Evolutionary conservation across 176 grass and related monocot species (phyloP).

Genomic region (Aegilops tauschii): DNA sequence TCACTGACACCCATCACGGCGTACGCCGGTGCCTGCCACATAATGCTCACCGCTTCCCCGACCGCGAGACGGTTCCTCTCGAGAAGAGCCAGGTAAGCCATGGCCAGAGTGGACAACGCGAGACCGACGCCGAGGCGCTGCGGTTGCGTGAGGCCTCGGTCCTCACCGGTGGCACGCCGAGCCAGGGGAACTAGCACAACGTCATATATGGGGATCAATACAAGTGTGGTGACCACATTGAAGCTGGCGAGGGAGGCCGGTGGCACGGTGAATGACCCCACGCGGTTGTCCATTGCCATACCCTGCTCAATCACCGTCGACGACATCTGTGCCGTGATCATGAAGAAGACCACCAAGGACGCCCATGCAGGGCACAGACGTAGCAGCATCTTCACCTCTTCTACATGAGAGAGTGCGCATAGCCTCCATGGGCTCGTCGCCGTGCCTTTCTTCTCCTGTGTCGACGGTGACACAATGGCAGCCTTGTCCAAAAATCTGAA

Average conservation of each 20-base stretch:
- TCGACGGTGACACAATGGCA: slow-evolving; percentile 19
- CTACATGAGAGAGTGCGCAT: slow-evolving; percentile 51
- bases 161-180: slow-evolving; percentile 24
- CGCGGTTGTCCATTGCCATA: slow-evolving; percentile 32
- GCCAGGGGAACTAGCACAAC: slow-evolving; percentile 20
- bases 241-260: slow-evolving; percentile 36
- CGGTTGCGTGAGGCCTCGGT: slow-evolving; percentile 34
- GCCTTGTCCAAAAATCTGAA: slow-evolving; percentile 56
- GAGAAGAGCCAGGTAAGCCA: slow-evolving; percentile 27
- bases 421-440: slow-evolving; percentile 22
- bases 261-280: slow-evolving; percentile 19
- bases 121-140: slow-evolving; percentile 47
- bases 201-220: slow-evolving; percentile 37
- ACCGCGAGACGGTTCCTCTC: slow-evolving; percentile 31
- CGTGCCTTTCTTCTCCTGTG: background rate
- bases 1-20: background rate
- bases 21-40: slow-evolving; percentile 38
- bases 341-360: slow-evolving; percentile 26
- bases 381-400: slow-evolving; percentile 52
- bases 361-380: slow-evolving; percentile 28
- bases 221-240: slow-evolving; percentile 3
- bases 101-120: slow-evolving; percentile 17
- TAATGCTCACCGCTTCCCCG: slow-evolving; percentile 13
- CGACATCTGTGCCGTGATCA: slow-evolving; percentile 29
- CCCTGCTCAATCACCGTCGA: slow-evolving; percentile 55